These are phyloP conservation scores for Otatea glauca DNA, from an alignment of 176 grass and related monocot species.

Conservation along the genomic window DNA sequence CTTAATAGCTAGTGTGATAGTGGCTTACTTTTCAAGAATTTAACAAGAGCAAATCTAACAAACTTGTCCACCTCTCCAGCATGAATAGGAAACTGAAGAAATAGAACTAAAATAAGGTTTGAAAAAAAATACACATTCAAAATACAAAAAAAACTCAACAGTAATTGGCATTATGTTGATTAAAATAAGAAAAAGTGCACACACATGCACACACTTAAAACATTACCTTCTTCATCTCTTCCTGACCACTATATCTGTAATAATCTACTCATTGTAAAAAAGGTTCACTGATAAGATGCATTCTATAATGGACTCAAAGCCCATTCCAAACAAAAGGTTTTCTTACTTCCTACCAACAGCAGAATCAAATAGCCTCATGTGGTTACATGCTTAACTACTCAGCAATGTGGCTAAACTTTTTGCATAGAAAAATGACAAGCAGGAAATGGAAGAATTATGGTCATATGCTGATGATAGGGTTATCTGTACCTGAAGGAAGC, in stretches of 20 bases:
- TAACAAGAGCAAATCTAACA: slow-evolving; percentile 15
- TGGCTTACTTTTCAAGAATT: slow-evolving; percentile 30
- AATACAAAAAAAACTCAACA: not conserved
- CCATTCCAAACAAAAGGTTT: not conserved
- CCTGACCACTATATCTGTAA: not conserved
- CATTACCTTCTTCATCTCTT: not conserved
- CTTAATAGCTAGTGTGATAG: slow-evolving; percentile 7
- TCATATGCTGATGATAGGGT: not conserved
- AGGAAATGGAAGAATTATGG: slow-evolving; percentile 29
- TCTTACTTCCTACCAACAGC: slow-evolving; percentile 25
- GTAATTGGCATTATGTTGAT: not conserved
- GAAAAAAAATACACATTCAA: not conserved
- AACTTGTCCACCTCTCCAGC: not conserved
- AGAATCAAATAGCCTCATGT: not conserved
- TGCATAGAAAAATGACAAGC: slow-evolving; percentile 6
- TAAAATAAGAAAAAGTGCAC: not conserved
- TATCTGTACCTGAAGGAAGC: slow-evolving; percentile 87
- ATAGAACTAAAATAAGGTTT: not conserved
- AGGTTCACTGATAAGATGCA: not conserved
- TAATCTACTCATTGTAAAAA: not conserved
- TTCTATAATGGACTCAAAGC: slow-evolving; percentile 1
- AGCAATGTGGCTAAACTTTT: not conserved
- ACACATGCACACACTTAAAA: not conserved
- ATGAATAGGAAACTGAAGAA: not conserved
- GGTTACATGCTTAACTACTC: slow-evolving; percentile 26